Evolutionary conservation across 2,329 filamentous ascomycete genomes (phyloP), one percentile per base, ranked within the genome.

Genomic region (Ophiostoma montium): DNA sequence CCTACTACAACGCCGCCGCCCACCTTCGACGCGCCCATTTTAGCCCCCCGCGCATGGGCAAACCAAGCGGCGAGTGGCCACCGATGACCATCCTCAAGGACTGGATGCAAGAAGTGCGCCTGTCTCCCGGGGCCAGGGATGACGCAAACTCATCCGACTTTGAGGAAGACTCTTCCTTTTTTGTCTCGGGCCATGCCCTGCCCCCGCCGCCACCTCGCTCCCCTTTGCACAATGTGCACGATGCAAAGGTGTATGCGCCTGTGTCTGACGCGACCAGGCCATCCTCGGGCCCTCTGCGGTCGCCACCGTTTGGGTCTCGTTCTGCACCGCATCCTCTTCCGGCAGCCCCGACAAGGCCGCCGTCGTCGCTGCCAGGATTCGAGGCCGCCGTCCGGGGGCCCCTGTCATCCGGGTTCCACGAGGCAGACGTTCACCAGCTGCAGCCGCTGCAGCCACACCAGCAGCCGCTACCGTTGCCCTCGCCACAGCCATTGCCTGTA

Each of bases 1-100:
- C 86, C 11, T 92, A 95, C 67, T 95, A 96, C 67, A 95, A 96
- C 59, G 89, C 88, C 0, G 89, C 88, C 0, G 89, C 89, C 0
- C 90, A 96, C 62, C 74, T 96, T 7, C 78, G 89, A 45, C 80
- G 89, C 44, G 84, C 84, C 0, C 90, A 96, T 62, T 96, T 95
- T 71, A 85, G 84, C 15, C 72, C 75, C 70, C 56, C 77, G 61
- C 69, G 73, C 9, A 73, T 73, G 10, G 74, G 74, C 12, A 78
- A 71, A 46, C 70, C 68, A 2, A 73, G 73, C 31, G 71, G 71
- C 13, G 68, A 75, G 54, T 75, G 71, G 70, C 75, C 75, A 4
- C 59, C 70, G 5, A 78, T 80, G 75, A 57, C 61, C 16, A 70
- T 75, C 50, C 64, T 80, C 53, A 77, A 77, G 64, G 65, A 67